Base-by-base conservation (phyloP, 805 yeast species). In the Lachancea fermentati region DNA sequence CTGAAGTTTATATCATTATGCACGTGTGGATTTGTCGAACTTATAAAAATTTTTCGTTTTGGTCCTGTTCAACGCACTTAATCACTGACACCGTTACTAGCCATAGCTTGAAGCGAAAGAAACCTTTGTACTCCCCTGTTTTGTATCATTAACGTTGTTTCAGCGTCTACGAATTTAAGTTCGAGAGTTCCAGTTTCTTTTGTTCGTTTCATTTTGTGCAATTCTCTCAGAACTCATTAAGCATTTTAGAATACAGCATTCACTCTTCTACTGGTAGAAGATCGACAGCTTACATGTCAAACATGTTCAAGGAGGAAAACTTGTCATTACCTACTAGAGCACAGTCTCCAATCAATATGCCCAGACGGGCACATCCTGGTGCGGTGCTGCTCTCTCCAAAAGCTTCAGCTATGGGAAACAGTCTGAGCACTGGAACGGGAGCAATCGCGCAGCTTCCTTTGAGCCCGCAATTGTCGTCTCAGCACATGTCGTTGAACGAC, bases 351-450 rank as follows among this genome's bases (percentile, higher is more conserved):
- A 51, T 49, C 22, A 50, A 46, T 34, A 30, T 47, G 25, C 32
- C 51, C 3, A 47, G 65, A 46, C 52, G 65, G 37, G 63, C 61
- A n/a, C 68, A 62, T 40, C 71, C 71, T 3, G 71, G 71, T 19
- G 71, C 71, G 7, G 67, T 62, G 6, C 48, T 66, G 14, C 43
- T 66, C 26, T 63, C 68, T 2, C 66, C 69, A 14, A 50, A 50
- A 36, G 45, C 58, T 4, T 48, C 58, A 33, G 48, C 49, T 5
- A 52, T 46, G 47, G 47, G 47, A 17, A 29, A 46, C 37, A 46
- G 45, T 31, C 46, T 46, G 29, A 46, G 49, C 31, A 43, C 48
- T 9, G 42, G 45, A 25, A 26, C 46, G 4, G 34, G 34, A 7
- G 38, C 32, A 14, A 33, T 17, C n/a, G 28, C 42, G 15, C 37